phyloP scores from a whole-genome alignment of 192 early-diverging fungal species.

The Mortierella hygrophila region DNA sequence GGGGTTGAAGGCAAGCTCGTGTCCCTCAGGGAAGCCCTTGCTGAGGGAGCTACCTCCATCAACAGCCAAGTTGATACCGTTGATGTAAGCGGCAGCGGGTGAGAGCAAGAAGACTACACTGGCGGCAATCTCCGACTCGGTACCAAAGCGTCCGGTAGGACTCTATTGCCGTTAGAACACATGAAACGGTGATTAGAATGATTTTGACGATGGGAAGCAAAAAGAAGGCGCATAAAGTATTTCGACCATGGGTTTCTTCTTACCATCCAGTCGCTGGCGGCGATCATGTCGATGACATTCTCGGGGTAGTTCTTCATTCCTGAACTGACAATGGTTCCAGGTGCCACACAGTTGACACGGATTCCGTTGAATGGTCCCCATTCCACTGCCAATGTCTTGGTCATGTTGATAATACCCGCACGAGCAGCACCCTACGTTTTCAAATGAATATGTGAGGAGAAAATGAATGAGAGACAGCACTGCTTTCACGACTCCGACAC shows the following conservation, averaged over 20 bases:
- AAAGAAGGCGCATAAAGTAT: too few species aligned
- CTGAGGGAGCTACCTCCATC: conserved; percentile 54
- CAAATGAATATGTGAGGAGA: background rate
- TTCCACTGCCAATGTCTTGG: conserved; percentile 64
- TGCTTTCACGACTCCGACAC: background rate
- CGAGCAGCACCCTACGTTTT: conserved; percentile 60
- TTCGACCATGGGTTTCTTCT: background rate
- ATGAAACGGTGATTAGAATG: background rate
- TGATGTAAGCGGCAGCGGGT: conserved; percentile 63
- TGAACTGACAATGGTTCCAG: conserved; percentile 64
- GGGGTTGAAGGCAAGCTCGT: conserved; percentile 48
- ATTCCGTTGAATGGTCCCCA: conserved; percentile 63
- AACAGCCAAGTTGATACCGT: conserved; percentile 55
- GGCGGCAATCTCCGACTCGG: conserved; percentile 65
- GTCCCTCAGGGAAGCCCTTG: conserved; percentile 54
- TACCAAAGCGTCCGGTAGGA: conserved; percentile 63
- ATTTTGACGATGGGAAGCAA: background rate
- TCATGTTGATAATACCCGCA: conserved; percentile 66
- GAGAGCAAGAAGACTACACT: conserved; percentile 64
- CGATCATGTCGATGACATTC: conserved; percentile 54
- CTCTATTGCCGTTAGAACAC: conserved; percentile 25
- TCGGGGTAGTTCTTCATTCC: conserved; percentile 65
- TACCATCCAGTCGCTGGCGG: conserved; percentile 47
- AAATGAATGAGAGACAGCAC: too few species aligned
- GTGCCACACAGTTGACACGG: conserved; percentile 68